Conservation (phyloP, 225 moss, liverwort and hornwort species). For the Sphagnum contortum region DNA sequence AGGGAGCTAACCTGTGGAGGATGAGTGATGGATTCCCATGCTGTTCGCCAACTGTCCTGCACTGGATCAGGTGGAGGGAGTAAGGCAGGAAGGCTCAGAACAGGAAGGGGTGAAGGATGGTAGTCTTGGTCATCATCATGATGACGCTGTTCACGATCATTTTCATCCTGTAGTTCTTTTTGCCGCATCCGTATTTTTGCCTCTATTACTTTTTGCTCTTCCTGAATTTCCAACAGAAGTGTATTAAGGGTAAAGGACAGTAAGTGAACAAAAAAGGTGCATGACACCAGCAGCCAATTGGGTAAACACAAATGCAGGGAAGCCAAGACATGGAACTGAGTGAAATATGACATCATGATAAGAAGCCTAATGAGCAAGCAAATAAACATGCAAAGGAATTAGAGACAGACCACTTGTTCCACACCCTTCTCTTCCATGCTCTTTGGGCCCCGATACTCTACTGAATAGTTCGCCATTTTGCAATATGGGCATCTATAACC, state of each 20-base stretch:
- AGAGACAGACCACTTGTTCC: conserved; percentile 44
- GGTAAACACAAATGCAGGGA: too few species aligned
- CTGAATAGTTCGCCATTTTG: conserved; percentile 44
- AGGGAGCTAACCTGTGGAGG: conserved; percentile 20
- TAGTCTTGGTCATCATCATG: conserved; percentile 25
- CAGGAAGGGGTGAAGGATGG: conserved; percentile 8
- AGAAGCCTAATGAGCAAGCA: too few species aligned
- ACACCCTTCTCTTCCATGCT: conserved; percentile 59
- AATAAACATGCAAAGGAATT: too few species aligned
- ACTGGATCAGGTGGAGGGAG: too few species aligned
- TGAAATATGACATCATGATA: too few species aligned
- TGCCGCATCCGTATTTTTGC: conserved; percentile 64
- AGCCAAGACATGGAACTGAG: too few species aligned
- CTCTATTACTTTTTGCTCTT: conserved; percentile 66
- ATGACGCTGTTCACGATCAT: conserved; percentile 32
- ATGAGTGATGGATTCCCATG: conserved; percentile 7
- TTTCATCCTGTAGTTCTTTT: conserved; percentile 47
- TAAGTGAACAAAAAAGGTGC: too few species aligned
- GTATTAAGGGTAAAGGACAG: too few species aligned
- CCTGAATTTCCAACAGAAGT: conserved; percentile 12
- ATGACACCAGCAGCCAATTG: too few species aligned
- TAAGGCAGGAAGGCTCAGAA: conserved; percentile 3
- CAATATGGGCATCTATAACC: conserved; percentile 50
- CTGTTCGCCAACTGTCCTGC: conserved; percentile 8
- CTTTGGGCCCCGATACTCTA: conserved; percentile 58